phyloP scores from a whole-genome alignment of 345 rosid genomes.

The Streptanthus diversifolius region DNA sequence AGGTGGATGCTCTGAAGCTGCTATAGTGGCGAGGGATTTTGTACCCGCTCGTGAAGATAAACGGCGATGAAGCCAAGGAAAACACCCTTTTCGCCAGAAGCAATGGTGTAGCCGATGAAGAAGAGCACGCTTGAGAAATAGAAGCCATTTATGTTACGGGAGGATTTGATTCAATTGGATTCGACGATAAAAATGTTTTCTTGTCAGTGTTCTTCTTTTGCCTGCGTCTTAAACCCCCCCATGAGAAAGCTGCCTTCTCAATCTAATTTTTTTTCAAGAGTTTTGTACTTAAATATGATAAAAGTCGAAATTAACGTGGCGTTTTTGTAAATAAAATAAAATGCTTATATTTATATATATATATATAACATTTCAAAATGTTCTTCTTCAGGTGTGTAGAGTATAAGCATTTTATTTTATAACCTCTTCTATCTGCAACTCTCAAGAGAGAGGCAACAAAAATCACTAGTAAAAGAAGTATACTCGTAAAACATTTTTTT shows the following conservation, averaged over 20 bases:
- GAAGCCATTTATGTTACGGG: slow-evolving; percentile 31
- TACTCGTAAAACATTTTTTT: too few species aligned
- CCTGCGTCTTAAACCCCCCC: neutral
- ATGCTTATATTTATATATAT: too few species aligned
- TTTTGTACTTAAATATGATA: slow-evolving; percentile 4
- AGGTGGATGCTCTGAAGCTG: slow-evolving; percentile 15
- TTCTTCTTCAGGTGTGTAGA: too few species aligned
- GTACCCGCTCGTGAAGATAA: slow-evolving; percentile 17
- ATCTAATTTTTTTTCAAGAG: neutral
- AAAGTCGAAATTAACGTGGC: neutral
- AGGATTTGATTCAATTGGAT: slow-evolving; percentile 6
- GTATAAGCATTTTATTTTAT: too few species aligned
- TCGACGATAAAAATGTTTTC: neutral
- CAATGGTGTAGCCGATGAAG: slow-evolving; percentile 29
- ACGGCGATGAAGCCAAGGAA: slow-evolving; percentile 19
- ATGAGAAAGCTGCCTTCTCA: neutral
- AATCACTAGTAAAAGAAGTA: too few species aligned
- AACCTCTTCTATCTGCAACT: too few species aligned
- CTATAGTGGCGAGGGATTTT: slow-evolving; percentile 12
- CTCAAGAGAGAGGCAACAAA: too few species aligned
- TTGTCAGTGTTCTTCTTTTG: neutral
- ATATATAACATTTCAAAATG: too few species aligned
- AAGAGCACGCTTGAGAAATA: slow-evolving; percentile 14
- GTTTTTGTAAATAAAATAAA: slow-evolving; percentile 6
- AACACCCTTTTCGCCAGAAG: slow-evolving; percentile 34